Percentiles rank a stretch among this genome's conserved stretches.
Evolutionary conservation across 371 early-diverging fungal species (phyloP).

Genomic region (Mucor lusitanicus): DNA sequence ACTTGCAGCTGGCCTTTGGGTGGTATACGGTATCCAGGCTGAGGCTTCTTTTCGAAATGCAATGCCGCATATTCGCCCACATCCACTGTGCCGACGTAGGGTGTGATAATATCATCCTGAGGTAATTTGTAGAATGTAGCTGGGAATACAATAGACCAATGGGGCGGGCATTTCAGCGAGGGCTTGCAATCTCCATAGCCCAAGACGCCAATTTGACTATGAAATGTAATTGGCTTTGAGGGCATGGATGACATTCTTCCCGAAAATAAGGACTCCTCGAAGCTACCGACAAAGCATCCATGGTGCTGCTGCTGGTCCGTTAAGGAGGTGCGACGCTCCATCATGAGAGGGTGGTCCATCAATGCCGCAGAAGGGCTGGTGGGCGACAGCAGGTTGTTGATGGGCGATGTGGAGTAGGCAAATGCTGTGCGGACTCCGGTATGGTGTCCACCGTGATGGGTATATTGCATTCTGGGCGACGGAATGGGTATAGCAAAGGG

Average conservation of each 20-base stretch:
- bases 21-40: conserved; percentile 70
- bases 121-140: conserved; percentile 74
- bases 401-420: conserved; percentile 45
- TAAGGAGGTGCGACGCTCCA: conserved; percentile 21
- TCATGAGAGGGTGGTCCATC: background rate
- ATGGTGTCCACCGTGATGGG: conserved; percentile 24
- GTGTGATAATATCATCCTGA: conserved; percentile 41
- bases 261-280: conserved; percentile 81
- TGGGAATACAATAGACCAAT: conserved; percentile 67
- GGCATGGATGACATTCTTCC: conserved; percentile 84
- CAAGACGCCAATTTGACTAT: conserved; percentile 75
- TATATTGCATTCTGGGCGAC: conserved; percentile 44
- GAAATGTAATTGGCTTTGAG: conserved; percentile 73
- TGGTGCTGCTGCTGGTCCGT: conserved; percentile 11
- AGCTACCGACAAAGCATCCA: conserved; percentile 66
- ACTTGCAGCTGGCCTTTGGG: conserved; percentile 81
- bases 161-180: conserved; percentile 68
- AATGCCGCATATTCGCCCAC: conserved; percentile 18
- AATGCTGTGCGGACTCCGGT: conserved; percentile 7
- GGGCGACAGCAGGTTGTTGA: conserved; percentile 4
- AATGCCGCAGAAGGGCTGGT: background rate
- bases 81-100: conserved; percentile 61
- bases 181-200: conserved; percentile 65
- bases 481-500: conserved; percentile 30
- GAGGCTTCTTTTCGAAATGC: conserved; percentile 1